phyloP scores from a whole-genome alignment of 2,329 filamentous ascomycete genomes.

The Stachybotrys elegans region DNA sequence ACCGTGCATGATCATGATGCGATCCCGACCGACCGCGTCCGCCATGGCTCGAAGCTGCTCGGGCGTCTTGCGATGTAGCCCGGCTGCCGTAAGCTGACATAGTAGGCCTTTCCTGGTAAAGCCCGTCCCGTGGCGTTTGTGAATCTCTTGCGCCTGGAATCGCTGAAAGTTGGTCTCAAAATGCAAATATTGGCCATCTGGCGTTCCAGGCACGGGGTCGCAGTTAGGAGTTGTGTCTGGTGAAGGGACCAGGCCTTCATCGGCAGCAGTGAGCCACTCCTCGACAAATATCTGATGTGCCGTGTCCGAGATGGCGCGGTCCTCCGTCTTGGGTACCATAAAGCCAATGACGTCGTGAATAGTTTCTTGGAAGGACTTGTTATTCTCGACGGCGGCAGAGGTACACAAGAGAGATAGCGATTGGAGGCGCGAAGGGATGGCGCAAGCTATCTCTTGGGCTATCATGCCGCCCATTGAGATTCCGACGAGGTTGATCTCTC shows the following conservation, averaged over 20 bases:
- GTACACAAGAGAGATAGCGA: constrained; percentile 59
- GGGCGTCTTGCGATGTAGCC: constrained; percentile 74
- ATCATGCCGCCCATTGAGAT: constrained; percentile 92
- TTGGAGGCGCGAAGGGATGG: constrained; percentile 46
- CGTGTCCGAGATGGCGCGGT: constrained; percentile 59
- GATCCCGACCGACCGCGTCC: constrained; percentile 62
- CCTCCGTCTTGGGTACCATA: constrained; percentile 65
- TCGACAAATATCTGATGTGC: constrained; percentile 62
- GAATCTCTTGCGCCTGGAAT: constrained; percentile 73
- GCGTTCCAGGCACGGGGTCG: constrained; percentile 22
- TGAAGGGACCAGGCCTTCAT: constrained; percentile 49
- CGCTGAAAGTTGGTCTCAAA: constrained; percentile 78
- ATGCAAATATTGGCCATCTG: constrained; percentile 32
- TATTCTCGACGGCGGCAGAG: constrained; percentile 56
- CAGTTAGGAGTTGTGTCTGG: constrained; percentile 34
- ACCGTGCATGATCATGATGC: constrained; percentile 77
- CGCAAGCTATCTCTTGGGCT: constrained; percentile 67
- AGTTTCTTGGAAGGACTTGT: constrained; percentile 59
- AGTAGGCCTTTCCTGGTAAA: constrained; percentile 62
- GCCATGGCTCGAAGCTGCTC: constrained; percentile 45
- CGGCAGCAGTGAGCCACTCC: constrained; percentile 57
- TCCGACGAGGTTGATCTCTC: constrained; percentile 62
- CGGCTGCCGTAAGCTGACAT: constrained; percentile 72
- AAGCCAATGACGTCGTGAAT: constrained; percentile 50
- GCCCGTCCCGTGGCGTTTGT: constrained; percentile 58